phyloP scores from a whole-genome alignment of 228 moss, liverwort and hornwort species.

The Sphagnum magellanicum region DNA sequence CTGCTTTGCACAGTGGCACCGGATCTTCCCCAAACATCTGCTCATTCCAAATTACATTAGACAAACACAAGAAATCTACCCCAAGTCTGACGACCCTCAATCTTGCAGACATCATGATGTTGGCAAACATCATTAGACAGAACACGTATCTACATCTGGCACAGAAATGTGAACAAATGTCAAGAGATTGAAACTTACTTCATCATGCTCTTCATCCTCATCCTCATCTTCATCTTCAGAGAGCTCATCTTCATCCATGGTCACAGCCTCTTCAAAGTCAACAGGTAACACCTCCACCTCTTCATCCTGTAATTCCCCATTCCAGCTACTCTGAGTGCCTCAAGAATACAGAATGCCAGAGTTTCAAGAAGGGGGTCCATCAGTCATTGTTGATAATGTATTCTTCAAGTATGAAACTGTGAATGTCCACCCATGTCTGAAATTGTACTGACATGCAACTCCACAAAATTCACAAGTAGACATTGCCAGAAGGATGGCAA shows the following conservation, averaged over 20 bases:
- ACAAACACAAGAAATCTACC: background rate
- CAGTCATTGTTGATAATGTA: no score
- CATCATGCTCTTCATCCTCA: constrained; percentile 83
- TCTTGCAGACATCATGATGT: background rate
- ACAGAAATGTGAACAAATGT: no score
- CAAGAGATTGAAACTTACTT: constrained; percentile 29
- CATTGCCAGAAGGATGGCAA: no score
- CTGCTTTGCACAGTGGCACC: constrained; percentile 75
- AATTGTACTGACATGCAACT: no score
- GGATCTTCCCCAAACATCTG: constrained; percentile 92
- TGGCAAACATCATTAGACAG: background rate
- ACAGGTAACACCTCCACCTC: constrained; percentile 71
- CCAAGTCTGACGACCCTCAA: background rate
- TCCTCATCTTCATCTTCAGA: constrained; percentile 96
- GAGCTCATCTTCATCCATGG: constrained; percentile 90
- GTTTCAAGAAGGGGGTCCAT: background rate
- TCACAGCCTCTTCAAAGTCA: constrained; percentile 83
- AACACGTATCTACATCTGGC: background rate
- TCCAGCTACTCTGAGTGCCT: background rate
- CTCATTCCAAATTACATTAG: background rate
- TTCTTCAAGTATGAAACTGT: no score
- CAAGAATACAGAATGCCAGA: background rate
- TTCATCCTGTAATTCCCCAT: constrained; percentile 39
- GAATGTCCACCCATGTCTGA: no score
- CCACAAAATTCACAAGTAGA: no score